Evolutionary conservation across 75 land plant genomes (phyloP), one percentile per base, ranked within the genome.

Genomic region (Pinus taeda): DNA sequence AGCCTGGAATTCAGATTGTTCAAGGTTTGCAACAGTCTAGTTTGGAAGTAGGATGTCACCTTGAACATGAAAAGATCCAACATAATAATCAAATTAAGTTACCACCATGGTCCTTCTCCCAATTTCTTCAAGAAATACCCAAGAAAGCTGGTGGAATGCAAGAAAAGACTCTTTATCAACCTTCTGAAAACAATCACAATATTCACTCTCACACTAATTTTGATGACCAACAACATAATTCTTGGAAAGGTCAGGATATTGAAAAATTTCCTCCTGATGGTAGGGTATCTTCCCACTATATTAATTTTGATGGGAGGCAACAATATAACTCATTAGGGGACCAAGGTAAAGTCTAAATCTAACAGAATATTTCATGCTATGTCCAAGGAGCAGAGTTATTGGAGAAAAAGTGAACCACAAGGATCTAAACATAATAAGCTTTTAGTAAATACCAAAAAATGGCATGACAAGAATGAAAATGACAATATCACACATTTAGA

Each of bases 11-110:
- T 57, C 60, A 57, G 18, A 56, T 29, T 55, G 81, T 78, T 45
- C 81, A 85, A 71, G 81, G 80, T 30, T 80, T 80, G 71, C 84
- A 80, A 55, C 90, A 85, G 29, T 0, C 78, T 57, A 74, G 80
- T 53, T 36, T 57, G 4, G 59, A 56, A 73, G 36, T 45, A 73
- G 55, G 59, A 6, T 14, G 33, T 73, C 74, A 24, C 9, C 30
- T 73, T 73, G 74, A 30, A 73, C 29, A 59, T 45, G 74, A 73
- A 2, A 22, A 49, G 3, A 24, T 73, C 17, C 74, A 73, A 22
- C 58, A 15, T 55, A 56, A 13, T 57, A 73, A 73, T 73, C 74
- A 73, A 29, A 57, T 53, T 15, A 56, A 73, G 30, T 29, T 73
- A 26, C 58, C 56, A 15, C 45, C 57, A 73, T 36, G 59, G 55